A percentile compares a stretch with the other conserved stretches of the same genome.
These are phyloP conservation scores for Coniochaeta prunicola DNA, from an alignment of 2,329 filamentous ascomycete genomes.

Conservation along the genomic window DNA sequence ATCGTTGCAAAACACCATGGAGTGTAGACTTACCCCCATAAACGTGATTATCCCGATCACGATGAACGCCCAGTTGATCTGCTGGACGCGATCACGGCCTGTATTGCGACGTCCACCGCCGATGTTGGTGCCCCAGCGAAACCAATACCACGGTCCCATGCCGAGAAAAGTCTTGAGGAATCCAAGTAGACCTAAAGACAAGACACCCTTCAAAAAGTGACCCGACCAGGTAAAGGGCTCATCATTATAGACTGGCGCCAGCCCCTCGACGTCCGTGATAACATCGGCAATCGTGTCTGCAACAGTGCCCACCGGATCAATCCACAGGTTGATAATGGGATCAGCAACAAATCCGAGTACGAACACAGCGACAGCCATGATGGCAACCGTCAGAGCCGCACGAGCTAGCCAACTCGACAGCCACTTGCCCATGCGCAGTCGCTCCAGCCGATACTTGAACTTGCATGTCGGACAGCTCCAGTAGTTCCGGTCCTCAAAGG, in stretches of 20 bases:
- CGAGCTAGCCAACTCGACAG: constrained; percentile 62
- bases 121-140: constrained; percentile 54
- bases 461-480: constrained; percentile 85
- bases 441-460: constrained; percentile 72
- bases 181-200: constrained; percentile 82
- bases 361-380: constrained; percentile 70
- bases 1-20: not conserved
- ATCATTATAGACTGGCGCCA: constrained; percentile 31
- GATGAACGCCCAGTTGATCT: constrained; percentile 73
- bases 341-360: constrained; percentile 86
- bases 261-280: constrained; percentile 29
- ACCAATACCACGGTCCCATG: constrained; percentile 67
- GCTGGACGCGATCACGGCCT: constrained; percentile 70
- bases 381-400: constrained; percentile 60
- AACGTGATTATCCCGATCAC: constrained; percentile 75
- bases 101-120: constrained; percentile 49
- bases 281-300: constrained; percentile 41
- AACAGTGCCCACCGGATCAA: constrained; percentile 66
- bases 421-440: constrained; percentile 67
- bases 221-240: constrained; percentile 61
- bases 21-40: constrained; percentile 52
- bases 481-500: constrained; percentile 58
- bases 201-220: constrained; percentile 84
- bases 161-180: constrained; percentile 74
- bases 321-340: constrained; percentile 81